Conservation (phyloP, 768 basidiomycete species). For the Lactarius vividus region DNA sequence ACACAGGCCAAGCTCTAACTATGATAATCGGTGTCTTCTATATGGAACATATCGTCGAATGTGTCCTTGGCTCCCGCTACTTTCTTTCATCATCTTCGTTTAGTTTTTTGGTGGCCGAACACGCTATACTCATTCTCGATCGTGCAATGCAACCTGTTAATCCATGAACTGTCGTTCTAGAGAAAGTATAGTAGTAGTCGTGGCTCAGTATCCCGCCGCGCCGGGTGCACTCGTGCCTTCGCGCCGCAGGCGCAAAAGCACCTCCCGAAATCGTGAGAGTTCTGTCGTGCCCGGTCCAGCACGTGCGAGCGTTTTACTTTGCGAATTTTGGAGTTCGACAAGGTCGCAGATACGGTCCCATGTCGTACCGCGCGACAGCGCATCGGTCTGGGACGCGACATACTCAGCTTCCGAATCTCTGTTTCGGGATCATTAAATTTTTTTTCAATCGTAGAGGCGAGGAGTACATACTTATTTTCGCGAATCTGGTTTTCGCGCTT, state of each 20-base stretch:
- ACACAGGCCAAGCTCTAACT: constrained; percentile 22
- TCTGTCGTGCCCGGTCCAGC: constrained; percentile 88
- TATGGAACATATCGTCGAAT: neutral
- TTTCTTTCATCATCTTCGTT: neutral
- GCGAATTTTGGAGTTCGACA: constrained; percentile 90
- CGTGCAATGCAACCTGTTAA: constrained; percentile 1
- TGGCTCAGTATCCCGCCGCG: constrained; percentile 76
- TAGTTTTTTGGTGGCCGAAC: neutral
- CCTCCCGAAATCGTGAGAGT: constrained; percentile 86
- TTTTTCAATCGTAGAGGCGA: neutral
- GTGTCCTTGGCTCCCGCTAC: neutral
- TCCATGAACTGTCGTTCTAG: constrained; percentile 4
- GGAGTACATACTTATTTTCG: constrained; percentile 85
- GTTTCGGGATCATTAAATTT: constrained; percentile 18
- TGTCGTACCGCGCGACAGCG: constrained; percentile 85
- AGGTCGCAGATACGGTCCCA: constrained; percentile 92
- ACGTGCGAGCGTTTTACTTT: constrained; percentile 92
- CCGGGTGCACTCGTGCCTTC: constrained; percentile 92
- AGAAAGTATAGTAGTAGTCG: neutral
- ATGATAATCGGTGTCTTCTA: neutral
- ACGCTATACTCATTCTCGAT: neutral
- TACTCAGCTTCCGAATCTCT: constrained; percentile 89
- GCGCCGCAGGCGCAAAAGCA: constrained; percentile 81
- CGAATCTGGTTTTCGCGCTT: constrained; percentile 90
- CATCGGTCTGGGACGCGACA: constrained; percentile 64